These are phyloP conservation scores for Oropetium thomaeum DNA, from an alignment of 176 grass and related monocot species.

Conservation along the genomic window DNA sequence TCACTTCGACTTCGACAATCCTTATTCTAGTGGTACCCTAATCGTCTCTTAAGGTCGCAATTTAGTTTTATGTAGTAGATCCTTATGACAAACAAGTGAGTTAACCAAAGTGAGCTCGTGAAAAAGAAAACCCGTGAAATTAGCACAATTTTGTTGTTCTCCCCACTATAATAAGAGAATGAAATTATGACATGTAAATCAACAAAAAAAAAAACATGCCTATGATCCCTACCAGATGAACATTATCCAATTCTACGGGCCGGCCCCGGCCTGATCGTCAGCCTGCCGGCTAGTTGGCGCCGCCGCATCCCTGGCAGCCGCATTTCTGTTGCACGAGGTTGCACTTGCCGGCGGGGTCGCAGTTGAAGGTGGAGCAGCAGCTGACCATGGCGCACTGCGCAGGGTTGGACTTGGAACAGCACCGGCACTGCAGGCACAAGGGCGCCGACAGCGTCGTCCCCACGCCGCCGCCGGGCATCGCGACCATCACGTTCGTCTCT, in stretches of 20 bases:
- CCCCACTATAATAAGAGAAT: no score
- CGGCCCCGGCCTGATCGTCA: no score
- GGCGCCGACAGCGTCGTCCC: not conserved
- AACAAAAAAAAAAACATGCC: not conserved
- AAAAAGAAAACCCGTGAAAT: no score
- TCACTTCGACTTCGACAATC: no score
- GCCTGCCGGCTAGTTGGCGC: not conserved
- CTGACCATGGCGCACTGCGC: not conserved
- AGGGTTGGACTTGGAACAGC: slow-evolving; percentile 4
- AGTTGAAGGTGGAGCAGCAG: slow-evolving; percentile 24
- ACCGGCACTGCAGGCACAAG: slow-evolving; percentile 2
- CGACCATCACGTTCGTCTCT: not conserved
- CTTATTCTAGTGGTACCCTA: no score
- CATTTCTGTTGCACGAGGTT: not conserved
- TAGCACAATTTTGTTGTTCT: no score
- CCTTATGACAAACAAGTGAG: no score
- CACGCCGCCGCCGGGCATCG: not conserved
- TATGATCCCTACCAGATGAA: not conserved
- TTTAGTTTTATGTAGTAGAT: no score
- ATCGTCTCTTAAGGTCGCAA: no score
- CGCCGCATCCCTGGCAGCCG: not conserved
- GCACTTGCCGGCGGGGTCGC: slow-evolving; percentile 10
- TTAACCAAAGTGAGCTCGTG: no score
- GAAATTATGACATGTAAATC: not conserved
- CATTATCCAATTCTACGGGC: not conserved